Base-by-base conservation (phyloP, 176 grass and related monocot species). In the Echinochloa phyllopogon region DNA sequence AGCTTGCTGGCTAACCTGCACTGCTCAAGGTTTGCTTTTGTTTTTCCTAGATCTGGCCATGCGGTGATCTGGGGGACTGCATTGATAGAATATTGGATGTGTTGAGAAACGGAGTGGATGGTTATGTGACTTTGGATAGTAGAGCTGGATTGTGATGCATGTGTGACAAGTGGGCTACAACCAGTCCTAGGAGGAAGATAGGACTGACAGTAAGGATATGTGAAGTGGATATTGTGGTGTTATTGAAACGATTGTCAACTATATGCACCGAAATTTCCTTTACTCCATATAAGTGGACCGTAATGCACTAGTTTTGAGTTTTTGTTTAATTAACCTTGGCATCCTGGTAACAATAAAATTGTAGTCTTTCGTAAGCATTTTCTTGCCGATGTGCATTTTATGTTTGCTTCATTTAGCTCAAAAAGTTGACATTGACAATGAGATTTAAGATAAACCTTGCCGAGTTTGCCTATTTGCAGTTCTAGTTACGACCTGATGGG, bases 31-130 rank as follows among this genome's bases (percentile, higher is more conserved):
- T 90, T 90, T 76, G 65, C 71, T 86, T 76, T 82, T 90, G 72
- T 90, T 86, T 89, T 89, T 90, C 88, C 83, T 90, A 90, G 88
- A 89, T 86, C 78, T 81, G 83, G 71, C 88, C 78, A 72, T 90
- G 83, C 72, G 44, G 83, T 38, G 39, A 90, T 90, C 88, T 86
- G 77, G 64, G 64, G 88, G 88, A 57, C 72, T 90, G 72, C 83
- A 76, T 77, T 76, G 59, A 7, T 90, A 90, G 56, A 84, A 72
- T 86, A 72, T 77, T 86, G 88, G 83, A 85, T 85, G 25, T 76
- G 40, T 82, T 86, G 88, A 82, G 83, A 79, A 80, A 63, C 37
- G 0, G 53, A 86, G 36, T 83, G 75, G 86, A 88, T 88, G 88
- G 55, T 89, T 82, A n/a, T 89, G 77, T 77, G 74, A 82, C 83